Evolutionary conservation across 371 early-diverging fungal genomes (phyloP).

Genomic region (Coemansia sp.): DNA sequence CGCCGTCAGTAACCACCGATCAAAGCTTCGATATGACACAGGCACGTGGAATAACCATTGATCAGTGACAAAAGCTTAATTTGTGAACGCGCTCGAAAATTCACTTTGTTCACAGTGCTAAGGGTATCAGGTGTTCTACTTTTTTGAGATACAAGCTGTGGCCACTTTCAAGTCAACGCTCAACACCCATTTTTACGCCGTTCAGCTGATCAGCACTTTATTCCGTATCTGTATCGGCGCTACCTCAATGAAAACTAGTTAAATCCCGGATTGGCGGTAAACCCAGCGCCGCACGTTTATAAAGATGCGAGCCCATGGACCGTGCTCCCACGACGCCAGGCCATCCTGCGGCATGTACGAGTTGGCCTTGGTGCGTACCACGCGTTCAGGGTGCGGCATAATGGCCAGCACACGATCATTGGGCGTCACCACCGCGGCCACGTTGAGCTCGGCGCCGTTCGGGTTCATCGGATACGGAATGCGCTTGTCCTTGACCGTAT

Average conservation of each 20-base stretch:
- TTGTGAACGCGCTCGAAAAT: no score
- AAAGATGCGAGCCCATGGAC: conserved; percentile 86
- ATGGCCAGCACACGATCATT: conserved; percentile 89
- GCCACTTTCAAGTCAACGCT: no score
- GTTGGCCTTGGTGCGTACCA: conserved; percentile 77
- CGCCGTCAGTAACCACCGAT: no score
- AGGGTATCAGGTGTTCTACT: no score
- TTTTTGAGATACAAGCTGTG: no score
- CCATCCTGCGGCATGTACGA: conserved; percentile 78
- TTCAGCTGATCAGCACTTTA: no score
- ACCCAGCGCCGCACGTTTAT: conserved; percentile 82
- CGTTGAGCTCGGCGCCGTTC: conserved; percentile 86
- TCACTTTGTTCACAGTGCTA: no score
- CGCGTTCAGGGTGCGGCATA: conserved; percentile 99
- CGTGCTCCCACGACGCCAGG: conserved; percentile 63
- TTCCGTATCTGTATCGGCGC: no score
- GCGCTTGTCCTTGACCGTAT: conserved; percentile 20
- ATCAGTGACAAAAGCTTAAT: no score
- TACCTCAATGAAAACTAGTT: background rate
- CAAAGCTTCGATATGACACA: no score
- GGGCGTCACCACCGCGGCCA: conserved; percentile 79
- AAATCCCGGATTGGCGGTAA: conserved; percentile 1
- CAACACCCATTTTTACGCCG: no score
- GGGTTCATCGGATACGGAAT: conserved; percentile 92
- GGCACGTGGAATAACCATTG: no score